phyloP scores from a whole-genome alignment of 2,329 filamentous ascomycete species.

The Chaetomiaceae sp. region DNA sequence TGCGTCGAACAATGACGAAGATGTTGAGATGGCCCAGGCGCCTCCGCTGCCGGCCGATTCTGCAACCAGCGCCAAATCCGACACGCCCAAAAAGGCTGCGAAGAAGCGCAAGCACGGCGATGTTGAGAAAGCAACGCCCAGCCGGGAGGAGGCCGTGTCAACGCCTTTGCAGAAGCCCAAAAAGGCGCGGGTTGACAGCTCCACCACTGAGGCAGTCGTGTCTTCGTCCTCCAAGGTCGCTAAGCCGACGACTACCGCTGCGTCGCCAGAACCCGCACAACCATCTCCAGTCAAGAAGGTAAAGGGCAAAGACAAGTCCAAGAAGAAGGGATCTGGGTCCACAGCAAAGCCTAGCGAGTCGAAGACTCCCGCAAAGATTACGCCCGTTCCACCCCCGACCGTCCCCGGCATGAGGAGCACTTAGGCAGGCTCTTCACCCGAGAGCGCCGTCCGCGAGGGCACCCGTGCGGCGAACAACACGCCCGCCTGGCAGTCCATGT shows the following conservation, averaged over 20 bases:
- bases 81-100: slow-evolving; percentile 12
- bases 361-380: slow-evolving; percentile 23
- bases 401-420: slow-evolving; percentile 22
- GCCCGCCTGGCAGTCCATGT: slow-evolving; percentile 16
- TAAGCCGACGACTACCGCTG: slow-evolving; percentile 21
- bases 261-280: background rate
- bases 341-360: slow-evolving; percentile 19
- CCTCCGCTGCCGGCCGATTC: slow-evolving; percentile 25
- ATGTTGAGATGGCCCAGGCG: slow-evolving; percentile 42
- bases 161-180: slow-evolving; percentile 31
- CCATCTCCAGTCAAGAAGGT: slow-evolving; percentile 29
- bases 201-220: background rate
- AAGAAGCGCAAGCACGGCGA: slow-evolving; percentile 40
- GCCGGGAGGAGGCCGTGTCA: slow-evolving; percentile 18
- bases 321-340: slow-evolving; percentile 15
- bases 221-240: slow-evolving; percentile 1
- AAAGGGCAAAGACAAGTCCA: slow-evolving; percentile 31
- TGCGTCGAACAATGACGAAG: slow-evolving; percentile 41
- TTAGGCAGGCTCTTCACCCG: slow-evolving; percentile 20
- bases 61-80: slow-evolving; percentile 18
- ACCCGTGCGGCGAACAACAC: background rate
- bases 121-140: slow-evolving; percentile 26
- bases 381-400: slow-evolving; percentile 26
- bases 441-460: background rate
- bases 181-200: slow-evolving; percentile 23